Base-by-base conservation (phyloP, 2,329 filamentous ascomycete genomes). In the Xylaria sp. region DNA sequence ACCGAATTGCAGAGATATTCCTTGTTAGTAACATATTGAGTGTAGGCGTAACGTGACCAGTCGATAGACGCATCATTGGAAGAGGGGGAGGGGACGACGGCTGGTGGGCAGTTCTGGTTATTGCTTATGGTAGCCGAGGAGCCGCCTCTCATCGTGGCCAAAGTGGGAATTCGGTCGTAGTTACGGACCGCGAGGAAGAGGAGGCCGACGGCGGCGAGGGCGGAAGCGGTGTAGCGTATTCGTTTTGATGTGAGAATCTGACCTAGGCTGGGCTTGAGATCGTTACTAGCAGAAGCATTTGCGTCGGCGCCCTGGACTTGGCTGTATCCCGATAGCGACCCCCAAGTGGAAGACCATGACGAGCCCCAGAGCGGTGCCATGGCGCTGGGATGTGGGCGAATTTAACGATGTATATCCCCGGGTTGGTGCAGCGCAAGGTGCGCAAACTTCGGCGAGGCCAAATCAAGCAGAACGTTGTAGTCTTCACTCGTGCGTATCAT, bases 1-100 rank as follows among this genome's bases (percentile, higher is more conserved):
- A 83, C 72, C 0, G 81, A 79, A 67, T 82, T 83, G 65, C 81
- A 84, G 2, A 84, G 72, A 58, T 82, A 81, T 0, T 76, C 76
- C 33, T 73, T 72, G n/a, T 78, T 73, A 0, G 81, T 84, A 35
- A 78, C 81, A 70, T 84, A 84, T 66, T 81, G 80, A 1, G 77
- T 76, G 61, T 84, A 83, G 0, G 81, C 82, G 54, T 78, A 83
- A 48, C 70, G 72, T 1, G 73, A 75, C 80, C 79, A 82, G 67
- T 81, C 71, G 25, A 78, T 65, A 6, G 73, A 64, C 11, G 60
- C 54, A 17, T 58, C 63, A n/a, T 72, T 67, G 55, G 65, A 63
- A 1, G 67, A 27, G 17, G 70, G 70, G 1, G 67, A 27, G 17
- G 70, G 70, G 5, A 70, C 58, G 25, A 67, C 64, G 5, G 70